Conservation (phyloP, 192 early-diverging fungal genomes). For the Linnemannia zychae region DNA sequence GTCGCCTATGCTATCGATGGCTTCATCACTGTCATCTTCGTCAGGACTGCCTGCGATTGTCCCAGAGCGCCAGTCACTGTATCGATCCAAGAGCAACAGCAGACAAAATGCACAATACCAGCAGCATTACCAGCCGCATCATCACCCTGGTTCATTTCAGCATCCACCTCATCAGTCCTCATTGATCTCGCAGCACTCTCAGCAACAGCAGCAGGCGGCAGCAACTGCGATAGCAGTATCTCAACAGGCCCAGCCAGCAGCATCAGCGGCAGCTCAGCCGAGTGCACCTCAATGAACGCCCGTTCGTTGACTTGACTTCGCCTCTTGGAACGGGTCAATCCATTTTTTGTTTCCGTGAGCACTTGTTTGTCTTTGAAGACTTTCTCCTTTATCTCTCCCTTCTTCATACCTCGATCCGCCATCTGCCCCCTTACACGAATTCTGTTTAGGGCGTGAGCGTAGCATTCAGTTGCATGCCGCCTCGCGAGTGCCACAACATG, state of each 20-base stretch:
- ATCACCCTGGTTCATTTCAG: conserved; percentile 16
- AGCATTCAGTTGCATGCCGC: not conserved
- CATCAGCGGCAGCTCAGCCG: conserved; percentile 19
- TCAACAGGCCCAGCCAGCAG: not conserved
- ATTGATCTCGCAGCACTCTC: conserved; percentile 4
- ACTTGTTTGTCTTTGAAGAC: no score
- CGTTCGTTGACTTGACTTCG: not conserved
- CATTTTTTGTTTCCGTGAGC: not conserved
- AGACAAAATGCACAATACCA: conserved; percentile 43
- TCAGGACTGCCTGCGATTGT: conserved; percentile 51
- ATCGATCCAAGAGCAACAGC: conserved; percentile 53
- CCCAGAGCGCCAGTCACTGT: conserved; percentile 48
- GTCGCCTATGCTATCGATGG: conserved; percentile 51
- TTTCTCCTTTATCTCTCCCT: not conserved
- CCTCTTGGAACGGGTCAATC: not conserved
- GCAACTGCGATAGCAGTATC: conserved; percentile 9
- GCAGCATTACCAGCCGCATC: conserved; percentile 17
- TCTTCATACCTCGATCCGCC: not conserved
- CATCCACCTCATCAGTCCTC: conserved; percentile 17
- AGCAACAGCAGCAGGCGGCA: not conserved
- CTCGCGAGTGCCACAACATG: not conserved
- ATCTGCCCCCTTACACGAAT: not conserved
- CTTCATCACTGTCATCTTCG: conserved; percentile 47
- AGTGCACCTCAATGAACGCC: not conserved
- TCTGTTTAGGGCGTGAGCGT: not conserved